These are phyloP conservation scores for Choanephora cucurbitarum DNA, from an alignment of 371 early-diverging fungal genomes.

Conservation along the genomic window DNA sequence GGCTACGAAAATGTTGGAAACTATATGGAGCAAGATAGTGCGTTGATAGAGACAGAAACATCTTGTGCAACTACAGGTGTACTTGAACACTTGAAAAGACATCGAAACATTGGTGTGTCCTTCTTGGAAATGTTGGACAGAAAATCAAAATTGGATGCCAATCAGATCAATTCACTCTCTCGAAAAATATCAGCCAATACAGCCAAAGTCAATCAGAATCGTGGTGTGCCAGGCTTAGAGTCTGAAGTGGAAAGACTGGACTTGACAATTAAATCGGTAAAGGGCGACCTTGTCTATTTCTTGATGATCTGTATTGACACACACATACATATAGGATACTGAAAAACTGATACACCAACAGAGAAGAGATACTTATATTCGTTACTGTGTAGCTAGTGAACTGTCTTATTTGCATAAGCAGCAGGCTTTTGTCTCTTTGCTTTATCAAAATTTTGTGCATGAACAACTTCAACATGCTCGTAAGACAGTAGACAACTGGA, in stretches of 20 bases:
- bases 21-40: conserved; percentile 44
- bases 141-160: conserved; percentile 26
- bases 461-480: conserved; percentile 57
- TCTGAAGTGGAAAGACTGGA: conserved; percentile 49
- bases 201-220: conserved; percentile 47
- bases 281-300: no score
- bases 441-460: conserved; percentile 64
- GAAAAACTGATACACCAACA: conserved; percentile 32
- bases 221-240: conserved; percentile 53
- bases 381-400: conserved; percentile 31
- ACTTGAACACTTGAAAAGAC: conserved; percentile 67
- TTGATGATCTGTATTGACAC: no score
- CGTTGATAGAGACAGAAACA: conserved; percentile 33
- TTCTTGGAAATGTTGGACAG: conserved; percentile 31
- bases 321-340: no score
- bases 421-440: conserved; percentile 47
- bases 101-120: conserved; percentile 59
- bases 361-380: conserved; percentile 32
- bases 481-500: conserved; percentile 56
- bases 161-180: conserved; percentile 38
- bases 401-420: conserved; percentile 35
- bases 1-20: conserved; percentile 53
- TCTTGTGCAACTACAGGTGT: conserved; percentile 30
- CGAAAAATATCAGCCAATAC: conserved; percentile 37
- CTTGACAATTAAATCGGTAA: conserved; percentile 29